A percentile compares a stretch with the other conserved stretches of the same genome.
Evolutionary conservation across 306 rosid species (phyloP).

Genomic region (Trifolium repens): DNA sequence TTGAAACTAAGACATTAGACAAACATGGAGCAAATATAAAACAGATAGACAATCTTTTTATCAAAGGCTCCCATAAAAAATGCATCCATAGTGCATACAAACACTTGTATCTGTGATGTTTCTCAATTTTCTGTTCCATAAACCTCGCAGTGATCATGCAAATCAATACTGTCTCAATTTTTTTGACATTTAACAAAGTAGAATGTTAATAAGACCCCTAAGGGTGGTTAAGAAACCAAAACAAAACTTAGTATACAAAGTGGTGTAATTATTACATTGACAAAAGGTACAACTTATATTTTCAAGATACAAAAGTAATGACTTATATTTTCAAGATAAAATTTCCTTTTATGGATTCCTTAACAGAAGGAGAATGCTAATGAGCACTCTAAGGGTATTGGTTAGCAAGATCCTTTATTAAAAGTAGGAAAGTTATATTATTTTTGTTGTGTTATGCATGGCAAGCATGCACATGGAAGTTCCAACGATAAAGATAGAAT

Average conservation of each 20-base stretch:
- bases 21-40: constrained; percentile 27
- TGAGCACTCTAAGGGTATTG: too few relatives aligned
- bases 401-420: neutral
- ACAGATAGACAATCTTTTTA: constrained; percentile 9
- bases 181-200: constrained; percentile 16
- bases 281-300: too few relatives aligned
- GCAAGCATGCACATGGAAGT: constrained; percentile 12
- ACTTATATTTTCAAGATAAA: too few relatives aligned
- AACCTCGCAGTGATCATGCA: constrained; percentile 26
- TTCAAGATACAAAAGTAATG: too few relatives aligned
- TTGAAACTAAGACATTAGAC: constrained; percentile 16
- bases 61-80: constrained; percentile 2
- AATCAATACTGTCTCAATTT: constrained; percentile 4
- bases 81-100: constrained; percentile 27
- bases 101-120: constrained; percentile 5
- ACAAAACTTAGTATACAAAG: too few relatives aligned
- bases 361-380: too few relatives aligned
- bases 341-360: too few relatives aligned
- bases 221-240: too few relatives aligned
- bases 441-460: neutral
- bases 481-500: constrained; percentile 22
- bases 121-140: constrained; percentile 28
- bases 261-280: too few relatives aligned
- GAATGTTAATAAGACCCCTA: too few relatives aligned
- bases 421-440: constrained; percentile 36